Conservation (phyloP, 192 early-diverging fungal genomes). For the Coemansia sp. region DNA sequence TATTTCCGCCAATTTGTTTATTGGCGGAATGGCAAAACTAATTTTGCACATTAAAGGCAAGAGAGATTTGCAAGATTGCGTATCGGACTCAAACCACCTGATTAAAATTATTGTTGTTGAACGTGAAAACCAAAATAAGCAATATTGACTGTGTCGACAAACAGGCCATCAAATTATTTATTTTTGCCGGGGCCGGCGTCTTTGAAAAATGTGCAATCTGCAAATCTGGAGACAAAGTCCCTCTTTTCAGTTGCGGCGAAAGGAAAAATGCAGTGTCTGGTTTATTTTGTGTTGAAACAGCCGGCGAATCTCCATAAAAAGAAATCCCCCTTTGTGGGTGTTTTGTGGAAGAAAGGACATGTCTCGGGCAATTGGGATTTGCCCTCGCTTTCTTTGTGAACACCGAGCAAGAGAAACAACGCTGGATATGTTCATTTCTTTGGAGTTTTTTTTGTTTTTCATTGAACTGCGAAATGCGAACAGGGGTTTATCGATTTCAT, state of each 20-base stretch:
- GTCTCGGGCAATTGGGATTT: neutral
- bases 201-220: neutral
- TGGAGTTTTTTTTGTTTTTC: neutral
- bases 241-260: neutral
- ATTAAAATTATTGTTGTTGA: neutral
- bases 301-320: constrained; percentile 3
- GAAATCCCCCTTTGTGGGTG: neutral
- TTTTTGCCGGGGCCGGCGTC: constrained; percentile 2
- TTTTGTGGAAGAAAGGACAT: constrained; percentile 3
- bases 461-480: neutral
- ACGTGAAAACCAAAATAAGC: constrained; percentile 1
- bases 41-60: too few relatives aligned
- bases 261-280: constrained; percentile 3
- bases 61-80: constrained; percentile 6
- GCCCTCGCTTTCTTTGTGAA: neutral
- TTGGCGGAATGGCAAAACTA: neutral
- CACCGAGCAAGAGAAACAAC: neutral
- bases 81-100: neutral
- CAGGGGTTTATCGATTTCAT: neutral
- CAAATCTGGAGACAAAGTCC: neutral
- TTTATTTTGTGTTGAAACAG: neutral
- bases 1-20: too few relatives aligned
- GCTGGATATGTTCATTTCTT: neutral
- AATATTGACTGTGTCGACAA: too few relatives aligned
- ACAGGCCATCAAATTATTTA: neutral